Conservation (phyloP, 2,329 filamentous ascomycete species). For the Monosporascus sp. region DNA sequence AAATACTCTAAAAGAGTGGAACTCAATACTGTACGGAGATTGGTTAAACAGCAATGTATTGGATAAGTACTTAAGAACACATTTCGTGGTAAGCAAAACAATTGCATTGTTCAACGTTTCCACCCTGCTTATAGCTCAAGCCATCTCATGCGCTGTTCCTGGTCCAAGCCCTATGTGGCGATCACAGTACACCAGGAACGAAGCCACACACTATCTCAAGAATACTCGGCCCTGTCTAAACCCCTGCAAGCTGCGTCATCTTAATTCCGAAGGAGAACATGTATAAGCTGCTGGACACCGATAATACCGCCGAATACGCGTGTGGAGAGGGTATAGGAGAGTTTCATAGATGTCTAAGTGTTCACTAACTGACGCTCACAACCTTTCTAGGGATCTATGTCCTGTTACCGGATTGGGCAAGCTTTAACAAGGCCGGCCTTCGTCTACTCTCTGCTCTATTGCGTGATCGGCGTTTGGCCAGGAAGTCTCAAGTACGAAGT, state of each 20-base stretch:
- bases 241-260: not conserved
- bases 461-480: no score
- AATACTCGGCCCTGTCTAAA: not conserved
- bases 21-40: not conserved
- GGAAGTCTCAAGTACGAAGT: no score
- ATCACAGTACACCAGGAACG: not conserved
- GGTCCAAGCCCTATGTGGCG: not conserved
- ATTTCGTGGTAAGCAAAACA: no score
- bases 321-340: no score
- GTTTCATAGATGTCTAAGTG: no score
- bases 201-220: not conserved
- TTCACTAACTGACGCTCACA: no score
- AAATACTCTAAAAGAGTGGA: not conserved
- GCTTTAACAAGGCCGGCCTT: no score
- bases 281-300: no score
- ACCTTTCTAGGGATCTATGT: no score
- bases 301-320: no score
- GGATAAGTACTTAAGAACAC: not conserved
- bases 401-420: no score
- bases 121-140: not conserved
- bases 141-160: not conserved
- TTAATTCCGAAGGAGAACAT: not conserved
- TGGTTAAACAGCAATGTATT: not conserved
- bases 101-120: not conserved
- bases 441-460: no score